Evolutionary conservation across 1,284 basidiomycete species (phyloP), one percentile per base, ranked within the genome.

Genomic region (Phylloboletellus chloephorus): DNA sequence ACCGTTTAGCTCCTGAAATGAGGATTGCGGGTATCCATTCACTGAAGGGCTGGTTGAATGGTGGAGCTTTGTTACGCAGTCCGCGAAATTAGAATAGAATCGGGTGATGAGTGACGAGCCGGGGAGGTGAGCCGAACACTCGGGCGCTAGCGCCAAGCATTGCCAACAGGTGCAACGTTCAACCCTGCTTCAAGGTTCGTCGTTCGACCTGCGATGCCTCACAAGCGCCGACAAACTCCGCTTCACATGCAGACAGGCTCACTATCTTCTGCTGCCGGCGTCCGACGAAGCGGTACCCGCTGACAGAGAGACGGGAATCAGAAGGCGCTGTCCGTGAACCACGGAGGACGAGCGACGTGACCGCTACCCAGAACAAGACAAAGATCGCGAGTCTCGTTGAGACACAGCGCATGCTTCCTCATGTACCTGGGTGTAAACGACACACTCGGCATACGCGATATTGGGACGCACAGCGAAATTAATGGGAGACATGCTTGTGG

Each of bases 221-320:
- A 6, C 56, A 39, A 1, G 56, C 39, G 0, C 63, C 67, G 22
- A 71, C 57, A 42, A 68, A 72, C 45, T 73, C 67, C 0, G 72
- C 61, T 37, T 72, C 69, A 1, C 54, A 55, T 0, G 65, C 63
- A 0, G 67, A 73, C 2, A 48, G 43, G 5, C 66, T 54, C 2
- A 67, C 56, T 0, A 59, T 58, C 2, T 44, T 31, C 45, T 73
- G 71, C 25, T 65, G 61, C 28, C 62, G 57, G 57, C 41, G 8
- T 57, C 59, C 1, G 55, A 53, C 49, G 49, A 66, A 66, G 7
- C 53, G 46, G 44, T 66, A 70, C 2, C 71, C 68, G 8, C 64
- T 66, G 11, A 67, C 63, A 0, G 67, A 70, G 11, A 50, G 31
- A 0, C 55, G 42, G 11, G 56, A 54, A 13, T 59, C 54, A 43